Evolutionary conservation across 2,329 filamentous ascomycete genomes (phyloP), one percentile per base, ranked within the genome.

Genomic region (Aspergillus uvarum): DNA sequence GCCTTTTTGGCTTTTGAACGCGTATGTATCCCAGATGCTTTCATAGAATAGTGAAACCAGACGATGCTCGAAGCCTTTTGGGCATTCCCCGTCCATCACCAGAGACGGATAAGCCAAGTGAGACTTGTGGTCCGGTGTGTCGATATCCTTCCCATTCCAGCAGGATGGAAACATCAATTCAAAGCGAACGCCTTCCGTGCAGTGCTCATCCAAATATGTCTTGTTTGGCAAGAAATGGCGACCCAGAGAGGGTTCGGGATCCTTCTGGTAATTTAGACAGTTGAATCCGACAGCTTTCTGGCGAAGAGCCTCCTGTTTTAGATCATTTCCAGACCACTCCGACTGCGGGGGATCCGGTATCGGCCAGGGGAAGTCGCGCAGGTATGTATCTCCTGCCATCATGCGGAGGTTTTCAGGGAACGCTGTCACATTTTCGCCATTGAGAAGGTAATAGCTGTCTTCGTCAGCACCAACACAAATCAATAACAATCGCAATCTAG

Each of bases 221-320:
- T 96, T 96, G 68, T 89, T 84, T 0, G 94, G 93, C 67, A 97
- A 70, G 72, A 85, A 87, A 76, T 96, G 93, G 65, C 93, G 91
- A 75, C 87, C 89, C 38, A 96, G 83, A 14, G 92, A 89, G 1
- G 84, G 83, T 75, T 96, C 92, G 2, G 89, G 80, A 19, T 68
- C 68, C 24, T 76, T 80, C 32, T 68, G 70, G 73, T 97, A 97
- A 84, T 98, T 88, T 62, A 99, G 79, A 77, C 95, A 98, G 82
- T 98, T 98, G 85, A 96, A 96, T 3, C 95, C 94, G 29, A 97
- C 69, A 10, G 93, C 91, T 63, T 93, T 92, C 80, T 96, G 89
- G 54, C 79, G 80, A 42, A 97, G 84, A 55, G 87, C 85, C 16
- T 77, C 75, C 79, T 96, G 92, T 11, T 88, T 89, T 69, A 85